Percentiles rank a stretch among this genome's conserved stretches.
phyloP scores from a whole-genome alignment of 1,139 yeast species.

The Geotrichum cucujoidarum region DNA sequence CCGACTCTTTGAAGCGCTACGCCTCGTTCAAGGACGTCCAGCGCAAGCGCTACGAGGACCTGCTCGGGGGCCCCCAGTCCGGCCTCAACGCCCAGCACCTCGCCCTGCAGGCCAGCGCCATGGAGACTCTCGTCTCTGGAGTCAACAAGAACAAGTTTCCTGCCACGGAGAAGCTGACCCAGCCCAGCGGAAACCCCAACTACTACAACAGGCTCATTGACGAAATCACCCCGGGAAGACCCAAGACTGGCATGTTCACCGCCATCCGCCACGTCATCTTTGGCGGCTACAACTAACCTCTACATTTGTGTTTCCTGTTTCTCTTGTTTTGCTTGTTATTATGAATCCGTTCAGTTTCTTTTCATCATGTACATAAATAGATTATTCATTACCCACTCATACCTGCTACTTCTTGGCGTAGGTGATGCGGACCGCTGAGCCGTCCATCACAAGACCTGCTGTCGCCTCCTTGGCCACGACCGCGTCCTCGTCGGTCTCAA shows the following conservation, averaged over 20 bases:
- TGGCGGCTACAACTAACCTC: constrained; percentile 34
- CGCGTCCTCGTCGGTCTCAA: constrained; percentile 51
- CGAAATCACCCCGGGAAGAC: constrained; percentile 69
- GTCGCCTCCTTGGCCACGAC: constrained; percentile 43
- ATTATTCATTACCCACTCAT: neutral
- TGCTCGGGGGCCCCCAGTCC: constrained; percentile 25
- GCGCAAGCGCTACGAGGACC: constrained; percentile 28
- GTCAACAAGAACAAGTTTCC: constrained; percentile 24
- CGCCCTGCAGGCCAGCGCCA: constrained; percentile 30
- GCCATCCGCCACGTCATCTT: constrained; percentile 33
- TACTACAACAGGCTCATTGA: constrained; percentile 67
- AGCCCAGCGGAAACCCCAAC: constrained; percentile 78
- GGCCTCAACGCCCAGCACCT: constrained; percentile 27
- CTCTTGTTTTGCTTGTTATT: too few species aligned
- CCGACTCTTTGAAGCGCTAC: constrained; percentile 34
- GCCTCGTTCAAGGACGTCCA: constrained; percentile 33
- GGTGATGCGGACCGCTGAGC: constrained; percentile 39
- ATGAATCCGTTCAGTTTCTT: too few species aligned
- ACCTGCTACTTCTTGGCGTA: constrained; percentile 46
- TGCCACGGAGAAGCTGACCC: constrained; percentile 51
- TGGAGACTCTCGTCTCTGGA: constrained; percentile 27
- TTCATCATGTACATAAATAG: constrained; percentile 1
- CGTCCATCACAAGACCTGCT: constrained; percentile 37
- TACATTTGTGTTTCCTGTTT: too few species aligned
- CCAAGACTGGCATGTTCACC: constrained; percentile 51